phyloP scores from a whole-genome alignment of 768 basidiomycete genomes.

The Russula lepida region DNA sequence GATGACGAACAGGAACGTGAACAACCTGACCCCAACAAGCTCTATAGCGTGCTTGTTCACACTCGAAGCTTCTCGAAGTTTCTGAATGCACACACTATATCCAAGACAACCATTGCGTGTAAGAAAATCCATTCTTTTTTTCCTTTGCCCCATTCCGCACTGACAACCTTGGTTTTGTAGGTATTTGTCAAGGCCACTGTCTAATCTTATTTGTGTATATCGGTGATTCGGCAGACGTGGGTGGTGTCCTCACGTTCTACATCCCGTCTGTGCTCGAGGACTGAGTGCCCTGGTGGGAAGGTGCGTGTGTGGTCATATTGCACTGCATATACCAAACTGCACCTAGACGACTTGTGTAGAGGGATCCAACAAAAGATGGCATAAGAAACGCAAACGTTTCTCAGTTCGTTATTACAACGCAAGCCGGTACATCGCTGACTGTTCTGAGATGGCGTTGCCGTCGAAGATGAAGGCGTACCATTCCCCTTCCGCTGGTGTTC shows the following conservation, averaged over 20 bases:
- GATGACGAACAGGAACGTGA: slow-evolving; percentile 29
- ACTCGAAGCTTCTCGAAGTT: slow-evolving; percentile 74
- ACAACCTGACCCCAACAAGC: slow-evolving; percentile 42
- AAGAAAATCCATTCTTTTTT: slow-evolving; percentile 25
- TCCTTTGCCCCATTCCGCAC: not conserved
- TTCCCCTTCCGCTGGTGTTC: not conserved
- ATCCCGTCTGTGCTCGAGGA: slow-evolving; percentile 72
- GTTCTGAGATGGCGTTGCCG: not conserved
- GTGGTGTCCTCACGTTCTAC: slow-evolving; percentile 83
- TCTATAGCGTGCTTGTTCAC: slow-evolving; percentile 62
- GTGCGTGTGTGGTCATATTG: not conserved
- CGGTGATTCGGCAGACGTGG: slow-evolving; percentile 67
- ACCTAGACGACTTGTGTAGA: too few relatives aligned
- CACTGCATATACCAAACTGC: not conserved
- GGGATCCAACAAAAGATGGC: too few relatives aligned
- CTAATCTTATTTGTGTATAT: slow-evolving; percentile 86
- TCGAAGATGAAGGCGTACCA: not conserved
- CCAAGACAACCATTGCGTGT: slow-evolving; percentile 82
- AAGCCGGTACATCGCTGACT: not conserved
- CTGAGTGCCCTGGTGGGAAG: not conserved
- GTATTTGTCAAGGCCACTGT: slow-evolving; percentile 75
- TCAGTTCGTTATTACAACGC: not conserved
- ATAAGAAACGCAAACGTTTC: not conserved
- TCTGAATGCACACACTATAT: slow-evolving; percentile 69
- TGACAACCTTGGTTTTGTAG: slow-evolving; percentile 31